Evolutionary conservation across 768 basidiomycete genomes (phyloP), one percentile per base, ranked within the genome.

Genomic region (Lentinula lateritia): DNA sequence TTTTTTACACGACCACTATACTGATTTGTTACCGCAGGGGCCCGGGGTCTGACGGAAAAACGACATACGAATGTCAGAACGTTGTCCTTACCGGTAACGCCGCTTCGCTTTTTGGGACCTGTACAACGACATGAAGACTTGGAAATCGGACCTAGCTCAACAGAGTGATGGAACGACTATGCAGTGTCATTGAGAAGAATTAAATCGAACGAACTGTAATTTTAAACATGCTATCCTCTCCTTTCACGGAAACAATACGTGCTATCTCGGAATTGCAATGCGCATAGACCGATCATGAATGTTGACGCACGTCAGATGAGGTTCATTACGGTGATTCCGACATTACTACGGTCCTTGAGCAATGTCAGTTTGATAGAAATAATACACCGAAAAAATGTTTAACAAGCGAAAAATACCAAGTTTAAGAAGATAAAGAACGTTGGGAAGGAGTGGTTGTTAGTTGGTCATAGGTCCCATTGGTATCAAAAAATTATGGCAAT

Each of bases 61-160:
- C 83, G 3, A 71, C 74, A 41, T 86, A 76, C 66, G 71, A 74
- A 3, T 86, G 86, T 69, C 78, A 83, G 66, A 86, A 85, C 64
- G 74, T 85, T n/a, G 72, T 75, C 15, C 65, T 83, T 36, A 72
- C 69, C 4, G 82, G 83, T 13, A 74, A 76, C 63, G 65, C 79
- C 1, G 81, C 78, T 1, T 69, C 70, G 5, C 64, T 82, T 36
- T 84, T 84, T 67, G 75, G 75, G 13, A 52, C 48, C 15, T 60
- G 59, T 39, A 60, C 59, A 18, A 42, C 55, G 20, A 54, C 53
- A 18, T 41, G 53, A 54, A 23, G 6, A 3, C 9, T n/a, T 32
- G 3, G 23, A 50, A 6, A 6, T 15, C 46, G n/a, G 23, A 5
- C 39, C 28, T 28, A 3, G 28, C 28, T 28, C 3, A 2, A 28